Evolutionary conservation across 176 grass and related monocot genomes (phyloP).

Genomic region (Eremochloa ophiuroides): DNA sequence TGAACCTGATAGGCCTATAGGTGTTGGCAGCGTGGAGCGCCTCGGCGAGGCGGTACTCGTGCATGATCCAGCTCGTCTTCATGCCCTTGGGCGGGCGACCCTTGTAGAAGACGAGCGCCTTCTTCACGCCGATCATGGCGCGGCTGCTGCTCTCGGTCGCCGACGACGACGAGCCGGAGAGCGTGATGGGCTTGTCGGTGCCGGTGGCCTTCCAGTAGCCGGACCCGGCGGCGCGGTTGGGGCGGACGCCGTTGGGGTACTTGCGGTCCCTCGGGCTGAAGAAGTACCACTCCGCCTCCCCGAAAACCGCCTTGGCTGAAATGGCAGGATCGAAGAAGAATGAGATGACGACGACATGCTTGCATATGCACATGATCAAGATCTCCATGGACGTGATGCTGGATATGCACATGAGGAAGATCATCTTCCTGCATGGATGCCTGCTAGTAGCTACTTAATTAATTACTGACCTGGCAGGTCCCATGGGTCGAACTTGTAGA

Average conservation of each 20-base stretch:
- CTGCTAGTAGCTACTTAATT: too few species aligned
- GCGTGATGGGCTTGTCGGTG: slow-evolving; percentile 40
- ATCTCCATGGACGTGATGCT: too few species aligned
- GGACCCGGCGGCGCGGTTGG: slow-evolving; percentile 49
- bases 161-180: not conserved
- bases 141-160: not conserved
- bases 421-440: too few species aligned
- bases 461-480: slow-evolving; percentile 28
- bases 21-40: slow-evolving; percentile 1
- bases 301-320: slow-evolving; percentile 34
- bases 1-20: slow-evolving; percentile 13
- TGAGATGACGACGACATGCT: too few species aligned
- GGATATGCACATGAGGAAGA: too few species aligned
- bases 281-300: slow-evolving; percentile 52
- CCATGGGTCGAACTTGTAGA: slow-evolving; percentile 56
- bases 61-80: slow-evolving; percentile 98
- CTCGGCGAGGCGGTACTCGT: slow-evolving; percentile 87
- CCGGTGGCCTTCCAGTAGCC: slow-evolving; percentile 35
- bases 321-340: too few species aligned
- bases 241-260: slow-evolving; percentile 51
- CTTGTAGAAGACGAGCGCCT: slow-evolving; percentile 51
- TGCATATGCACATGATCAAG: too few species aligned
- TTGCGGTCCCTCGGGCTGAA: slow-evolving; percentile 56
- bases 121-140: slow-evolving; percentile 46
- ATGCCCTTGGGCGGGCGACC: slow-evolving; percentile 51